Conservation (phyloP, 2,329 filamentous ascomycete genomes). For the Claviceps purpurea region DNA sequence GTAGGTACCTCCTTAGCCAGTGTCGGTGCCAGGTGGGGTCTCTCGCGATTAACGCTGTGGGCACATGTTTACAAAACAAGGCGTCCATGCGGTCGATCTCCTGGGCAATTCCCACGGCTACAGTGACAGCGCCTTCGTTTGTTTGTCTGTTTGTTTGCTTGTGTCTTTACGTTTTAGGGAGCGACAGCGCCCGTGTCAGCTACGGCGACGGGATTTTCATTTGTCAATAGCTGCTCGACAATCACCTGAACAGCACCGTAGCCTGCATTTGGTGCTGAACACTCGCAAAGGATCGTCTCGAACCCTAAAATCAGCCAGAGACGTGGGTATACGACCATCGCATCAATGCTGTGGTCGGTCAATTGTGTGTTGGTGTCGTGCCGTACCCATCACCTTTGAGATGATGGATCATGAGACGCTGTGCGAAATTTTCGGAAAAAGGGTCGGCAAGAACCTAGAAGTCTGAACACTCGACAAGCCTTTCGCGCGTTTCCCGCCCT, state of each 20-base stretch:
- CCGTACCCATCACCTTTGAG: conserved; percentile 27
- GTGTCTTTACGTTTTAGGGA: conserved; percentile 24
- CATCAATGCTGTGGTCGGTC: conserved; percentile 28
- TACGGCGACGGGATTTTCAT: conserved; percentile 29
- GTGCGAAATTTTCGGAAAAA: no score
- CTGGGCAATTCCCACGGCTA: conserved; percentile 31
- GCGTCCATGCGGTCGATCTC: conserved; percentile 30
- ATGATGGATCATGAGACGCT: neutral
- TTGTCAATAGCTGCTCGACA: conserved; percentile 25
- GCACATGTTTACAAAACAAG: conserved; percentile 17
- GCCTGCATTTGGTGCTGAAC: conserved; percentile 33
- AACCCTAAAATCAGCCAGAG: conserved; percentile 19
- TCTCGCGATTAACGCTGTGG: no score
- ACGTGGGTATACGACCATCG: conserved; percentile 32
- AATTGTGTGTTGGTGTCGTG: conserved; percentile 33
- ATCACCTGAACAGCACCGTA: conserved; percentile 26
- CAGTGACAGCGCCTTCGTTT: no score
- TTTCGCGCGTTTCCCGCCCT: conserved; percentile 21
- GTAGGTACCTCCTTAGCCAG: no score
- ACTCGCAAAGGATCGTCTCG: conserved; percentile 24
- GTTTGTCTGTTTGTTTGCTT: no score
- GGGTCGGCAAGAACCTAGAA: no score
- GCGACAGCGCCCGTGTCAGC: conserved; percentile 28
- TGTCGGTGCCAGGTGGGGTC: no score
- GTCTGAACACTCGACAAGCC: conserved; percentile 7